Base-by-base conservation (phyloP, 345 rosid genomes). In the Sisymbrium altissimum region DNA sequence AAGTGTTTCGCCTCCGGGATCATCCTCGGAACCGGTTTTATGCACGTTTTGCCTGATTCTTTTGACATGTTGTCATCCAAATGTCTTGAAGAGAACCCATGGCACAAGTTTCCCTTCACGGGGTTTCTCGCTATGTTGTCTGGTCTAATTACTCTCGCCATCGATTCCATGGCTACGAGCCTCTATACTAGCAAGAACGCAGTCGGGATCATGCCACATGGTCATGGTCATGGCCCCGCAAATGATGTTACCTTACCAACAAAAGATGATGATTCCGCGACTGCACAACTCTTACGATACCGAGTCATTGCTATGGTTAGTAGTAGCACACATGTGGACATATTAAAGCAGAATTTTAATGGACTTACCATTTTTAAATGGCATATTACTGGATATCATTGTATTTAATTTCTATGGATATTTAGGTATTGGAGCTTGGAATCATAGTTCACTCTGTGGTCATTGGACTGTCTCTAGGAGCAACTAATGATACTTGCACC, bases 1-100 rank as follows among this genome's bases (percentile, higher is more conserved):
- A 90, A 88, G 63, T 77, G 86, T 36, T 90, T 92, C 10, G 96
- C 96, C 1, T 76, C 95, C 0, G 96, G 98, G 0, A 86, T 92
- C 19, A 92, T 92, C 19, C 85, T 92, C 0, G 95, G 88, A 0
- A 92, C 98, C 5, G 98, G 90, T 12, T 93, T 85, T 83, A 90
- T 87, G 93, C 97, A 93, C 38, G 98, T 90, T 15, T 56, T 90
- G 64, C 98, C 97, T 2, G 97, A 92, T 78, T 93, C 97, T 32
- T 93, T 88, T 18, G 93, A 84, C 65, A 82, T 83, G 86, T 76
- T 92, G 65, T 69, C 81, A 7, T 92, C 96, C 0, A 9, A 39
- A 6, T 92, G 98, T 78, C 80, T 92, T 78, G 23, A 71, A 0
- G 91, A 87, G 4, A 82, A 78, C 25, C 96, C 98, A 0, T 88